Base-by-base conservation (phyloP, 169 alveolate species). In the Plasmodium berghei region DNA sequence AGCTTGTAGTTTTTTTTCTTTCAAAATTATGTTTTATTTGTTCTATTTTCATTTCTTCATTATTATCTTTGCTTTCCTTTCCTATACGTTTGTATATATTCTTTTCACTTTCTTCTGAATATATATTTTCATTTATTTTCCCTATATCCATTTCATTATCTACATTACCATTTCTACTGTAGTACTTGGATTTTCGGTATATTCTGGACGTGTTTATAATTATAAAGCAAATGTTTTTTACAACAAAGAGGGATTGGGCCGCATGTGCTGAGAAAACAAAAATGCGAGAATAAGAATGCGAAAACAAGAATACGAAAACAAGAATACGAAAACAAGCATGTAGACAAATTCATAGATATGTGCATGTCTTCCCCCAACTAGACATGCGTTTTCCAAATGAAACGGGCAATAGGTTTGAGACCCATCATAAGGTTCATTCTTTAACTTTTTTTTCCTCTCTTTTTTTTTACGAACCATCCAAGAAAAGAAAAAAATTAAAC, bases 201-300 rank as follows among this genome's bases (percentile, higher is more conserved):
- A 77, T 77, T 14, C 89, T 26, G 12, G 89, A 63, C 0, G 72
- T 75, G 40, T 77, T 74, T 22, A 77, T 77, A 16, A 77, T 77
- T 54, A 70, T 59, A 18, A 77, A 77, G 89, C 89, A 77, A 40
- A 77, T 24, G 10, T 77, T 77, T 56, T 77, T 77, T 9, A 58
- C 46, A 8, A 77, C 14, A 46, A 77, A 77, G 22, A 48, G 59
- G 9, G 72, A 26, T 2, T 74, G 66, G 14, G 62, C 89, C 66
- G 45, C 62, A 9, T 1, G 2, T 26, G 18, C 9, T 18, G 18
- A 0, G 40, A 49, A 54, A 18, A 52, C 4, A 1, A 6, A 55
- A 1, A 20, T 16, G n/a, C 5, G 46, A 16, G 12, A 24, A 28
- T 2, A 66, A 66, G n/a, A n/a, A 34, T 34, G 40, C 6, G 26